Percentiles rank a stretch among this genome's conserved stretches.
Evolutionary conservation across 306 rosid species (phyloP).

Genomic region (Vigna trinervia): DNA sequence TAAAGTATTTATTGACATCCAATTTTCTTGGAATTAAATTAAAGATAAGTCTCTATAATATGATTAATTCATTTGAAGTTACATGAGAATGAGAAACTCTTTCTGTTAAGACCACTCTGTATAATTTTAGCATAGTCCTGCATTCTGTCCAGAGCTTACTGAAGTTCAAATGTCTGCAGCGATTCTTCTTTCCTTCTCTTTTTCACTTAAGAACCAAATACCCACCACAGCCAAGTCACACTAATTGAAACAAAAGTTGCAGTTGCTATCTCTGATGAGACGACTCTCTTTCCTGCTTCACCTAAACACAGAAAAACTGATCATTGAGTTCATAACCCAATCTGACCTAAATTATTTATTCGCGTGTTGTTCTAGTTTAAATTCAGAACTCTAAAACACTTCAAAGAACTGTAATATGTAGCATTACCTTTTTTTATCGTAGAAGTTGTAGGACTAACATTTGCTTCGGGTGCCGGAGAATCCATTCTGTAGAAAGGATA

Average conservation of each 20-base stretch:
- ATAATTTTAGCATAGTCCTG: no score
- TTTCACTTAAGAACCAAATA: slow-evolving; percentile 27
- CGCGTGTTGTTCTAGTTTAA: background rate
- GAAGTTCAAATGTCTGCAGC: no score
- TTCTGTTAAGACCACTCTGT: no score
- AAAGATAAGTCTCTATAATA: no score
- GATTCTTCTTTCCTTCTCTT: background rate
- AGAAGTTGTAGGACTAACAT: background rate
- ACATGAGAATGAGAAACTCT: no score
- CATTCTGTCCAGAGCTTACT: no score
- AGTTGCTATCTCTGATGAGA: slow-evolving; percentile 6
- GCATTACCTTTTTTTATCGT: background rate
- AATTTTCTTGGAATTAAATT: no score
- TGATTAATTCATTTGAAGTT: no score
- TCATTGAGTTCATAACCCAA: background rate
- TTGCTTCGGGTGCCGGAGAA: slow-evolving; percentile 14
- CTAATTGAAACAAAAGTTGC: slow-evolving; percentile 39
- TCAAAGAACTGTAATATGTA: background rate
- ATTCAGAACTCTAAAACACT: background rate
- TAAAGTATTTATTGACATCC: no score
- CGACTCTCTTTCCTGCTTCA: slow-evolving; percentile 20
- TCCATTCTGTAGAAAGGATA: slow-evolving; percentile 35
- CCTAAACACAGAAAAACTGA: background rate
- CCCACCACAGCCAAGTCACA: slow-evolving; percentile 19
- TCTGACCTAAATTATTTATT: background rate